phyloP scores from a whole-genome alignment of 176 grass and related monocot species.

The Lolium rigidum region DNA sequence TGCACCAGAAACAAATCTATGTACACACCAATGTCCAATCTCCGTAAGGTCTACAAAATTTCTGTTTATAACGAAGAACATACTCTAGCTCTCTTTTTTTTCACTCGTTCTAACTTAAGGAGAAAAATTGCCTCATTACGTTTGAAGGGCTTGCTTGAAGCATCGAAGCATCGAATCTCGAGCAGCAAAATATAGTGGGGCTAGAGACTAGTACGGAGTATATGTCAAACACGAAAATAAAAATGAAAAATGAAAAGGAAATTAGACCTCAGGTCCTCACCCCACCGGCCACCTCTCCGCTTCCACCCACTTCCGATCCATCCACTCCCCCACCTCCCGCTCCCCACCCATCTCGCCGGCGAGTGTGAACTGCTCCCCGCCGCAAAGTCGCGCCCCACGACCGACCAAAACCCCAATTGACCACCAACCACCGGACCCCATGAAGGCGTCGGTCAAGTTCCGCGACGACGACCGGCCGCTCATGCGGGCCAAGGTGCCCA shows the following conservation, averaged over 20 bases:
- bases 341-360: not conserved
- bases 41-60: not conserved
- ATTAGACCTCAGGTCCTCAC: no score
- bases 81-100: no score
- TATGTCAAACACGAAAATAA: no score
- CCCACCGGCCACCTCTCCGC: not conserved
- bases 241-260: no score
- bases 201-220: no score
- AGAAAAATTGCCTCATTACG: no score
- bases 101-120: no score
- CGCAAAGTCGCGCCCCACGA: not conserved
- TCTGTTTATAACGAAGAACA: not conserved
- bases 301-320: slow-evolving; percentile 25
- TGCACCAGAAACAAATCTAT: not conserved
- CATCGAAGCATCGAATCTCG: not conserved
- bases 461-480: slow-evolving; percentile 72
- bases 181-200: not conserved
- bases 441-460: slow-evolving; percentile 95
- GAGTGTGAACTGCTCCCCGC: not conserved
- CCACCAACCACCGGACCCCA: slow-evolving; percentile 11
- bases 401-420: not conserved
- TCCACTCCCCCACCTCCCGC: not conserved
- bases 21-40: not conserved
- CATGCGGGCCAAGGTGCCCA: slow-evolving; percentile 77
- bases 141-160: no score